Evolutionary conservation across 2,329 filamentous ascomycete genomes (phyloP).

Genomic region (Neophaeococcomyces aloes): DNA sequence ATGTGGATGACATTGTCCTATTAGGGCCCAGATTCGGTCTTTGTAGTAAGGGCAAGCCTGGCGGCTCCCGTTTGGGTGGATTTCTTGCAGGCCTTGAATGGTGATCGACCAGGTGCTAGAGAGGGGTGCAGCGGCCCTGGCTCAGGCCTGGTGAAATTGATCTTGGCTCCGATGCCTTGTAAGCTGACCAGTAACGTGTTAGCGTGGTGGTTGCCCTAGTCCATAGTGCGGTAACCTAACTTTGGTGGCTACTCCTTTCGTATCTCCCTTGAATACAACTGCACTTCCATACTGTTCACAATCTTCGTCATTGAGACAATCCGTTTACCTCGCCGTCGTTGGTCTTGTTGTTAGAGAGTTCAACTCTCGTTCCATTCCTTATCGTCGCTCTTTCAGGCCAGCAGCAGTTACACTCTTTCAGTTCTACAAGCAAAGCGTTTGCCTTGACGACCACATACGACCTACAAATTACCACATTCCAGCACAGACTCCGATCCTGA

Average conservation of each 20-base stretch:
- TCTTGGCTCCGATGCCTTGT: slow-evolving; percentile 2
- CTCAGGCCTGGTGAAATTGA: slow-evolving; percentile 2
- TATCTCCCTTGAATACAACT: slow-evolving; percentile 10
- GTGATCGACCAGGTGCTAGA: too few species aligned
- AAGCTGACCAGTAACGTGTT: not conserved
- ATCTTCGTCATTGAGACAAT: too few species aligned
- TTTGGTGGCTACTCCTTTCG: slow-evolving; percentile 5
- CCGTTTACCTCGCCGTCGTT: slow-evolving; percentile 12
- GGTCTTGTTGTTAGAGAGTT: slow-evolving; percentile 19
- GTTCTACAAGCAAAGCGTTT: slow-evolving; percentile 7
- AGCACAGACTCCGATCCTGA: slow-evolving; percentile 11
- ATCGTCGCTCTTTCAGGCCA: slow-evolving; percentile 14
- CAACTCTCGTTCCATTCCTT: slow-evolving; percentile 24
- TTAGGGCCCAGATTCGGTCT: too few species aligned
- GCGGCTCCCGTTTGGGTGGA: too few species aligned
- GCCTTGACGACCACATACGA: not conserved
- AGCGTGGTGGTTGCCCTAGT: not conserved
- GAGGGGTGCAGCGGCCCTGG: slow-evolving; percentile 2
- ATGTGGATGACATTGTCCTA: too few species aligned
- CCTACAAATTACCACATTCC: slow-evolving; percentile 16
- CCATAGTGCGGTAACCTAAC: not conserved
- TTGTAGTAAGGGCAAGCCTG: too few species aligned
- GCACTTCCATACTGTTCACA: slow-evolving; percentile 1
- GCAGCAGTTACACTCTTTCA: slow-evolving; percentile 15
- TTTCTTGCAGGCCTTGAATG: too few species aligned